Percentiles rank a stretch among this genome's conserved stretches.
These are phyloP conservation scores for Euphorbia schlechtendalii DNA, from an alignment of 441 rosid species.

Conservation along the genomic window DNA sequence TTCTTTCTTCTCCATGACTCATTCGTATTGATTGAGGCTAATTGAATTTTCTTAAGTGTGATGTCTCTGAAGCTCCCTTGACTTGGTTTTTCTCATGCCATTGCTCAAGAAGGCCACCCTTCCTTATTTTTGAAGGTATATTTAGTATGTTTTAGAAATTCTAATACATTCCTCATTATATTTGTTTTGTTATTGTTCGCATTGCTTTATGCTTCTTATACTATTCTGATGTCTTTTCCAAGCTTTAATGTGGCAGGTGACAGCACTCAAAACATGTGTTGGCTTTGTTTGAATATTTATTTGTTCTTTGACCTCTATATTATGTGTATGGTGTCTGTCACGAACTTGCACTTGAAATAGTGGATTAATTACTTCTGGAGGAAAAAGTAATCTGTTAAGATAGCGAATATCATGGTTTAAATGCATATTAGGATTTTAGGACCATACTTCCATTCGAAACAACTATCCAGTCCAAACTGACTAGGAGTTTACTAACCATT, in stretches of 20 bases:
- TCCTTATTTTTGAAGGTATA: constrained; percentile 16
- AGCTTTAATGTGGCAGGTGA: constrained; percentile 30
- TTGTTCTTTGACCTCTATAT: not conserved
- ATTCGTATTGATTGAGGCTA: constrained; percentile 19
- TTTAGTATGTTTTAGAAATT: constrained; percentile 21
- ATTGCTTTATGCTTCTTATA: not conserved
- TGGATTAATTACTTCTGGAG: not conserved
- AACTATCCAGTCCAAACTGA: not conserved
- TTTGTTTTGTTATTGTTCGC: not conserved
- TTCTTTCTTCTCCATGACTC: constrained; percentile 12
- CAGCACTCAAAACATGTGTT: constrained; percentile 15
- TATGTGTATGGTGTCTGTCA: not conserved
- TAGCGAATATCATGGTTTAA: not conserved
- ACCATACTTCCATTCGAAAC: not conserved
- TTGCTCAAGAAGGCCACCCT: constrained; percentile 23
- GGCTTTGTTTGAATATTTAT: not conserved
- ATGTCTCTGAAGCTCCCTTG: constrained; percentile 18
- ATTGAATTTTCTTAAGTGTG: constrained; percentile 9
- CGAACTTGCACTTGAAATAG: constrained; percentile 1
- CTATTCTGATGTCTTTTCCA: constrained; percentile 20
- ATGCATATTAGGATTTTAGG: not conserved
- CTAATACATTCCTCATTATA: not conserved
- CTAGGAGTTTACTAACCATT: too few relatives aligned
- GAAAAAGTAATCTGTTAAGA: not conserved
- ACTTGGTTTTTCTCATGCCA: constrained; percentile 20